A percentile compares a stretch with the other conserved stretches of the same genome.
phyloP scores from a whole-genome alignment of 805 yeast species.

The Nakazawaea wyomingensis region DNA sequence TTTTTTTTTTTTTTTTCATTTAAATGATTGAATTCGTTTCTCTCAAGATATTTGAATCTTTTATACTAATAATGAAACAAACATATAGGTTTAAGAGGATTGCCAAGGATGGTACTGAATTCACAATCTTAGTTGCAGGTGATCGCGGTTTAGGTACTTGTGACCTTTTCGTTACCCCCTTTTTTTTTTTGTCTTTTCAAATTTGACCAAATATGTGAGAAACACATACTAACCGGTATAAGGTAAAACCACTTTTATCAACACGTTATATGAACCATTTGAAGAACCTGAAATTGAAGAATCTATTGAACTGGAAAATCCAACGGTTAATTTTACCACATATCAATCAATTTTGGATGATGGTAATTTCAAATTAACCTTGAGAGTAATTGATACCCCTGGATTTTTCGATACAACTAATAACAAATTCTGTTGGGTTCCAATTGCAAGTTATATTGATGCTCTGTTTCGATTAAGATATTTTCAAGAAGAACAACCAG shows the following conservation, averaged over 20 bases:
- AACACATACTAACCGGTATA: conserved; percentile 1
- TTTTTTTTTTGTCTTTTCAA: not conserved
- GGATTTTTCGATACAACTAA: conserved; percentile 72
- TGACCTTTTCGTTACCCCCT: too few relatives aligned
- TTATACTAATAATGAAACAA: too few relatives aligned
- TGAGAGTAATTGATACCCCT: conserved; percentile 68
- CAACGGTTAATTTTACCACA: conserved; percentile 27
- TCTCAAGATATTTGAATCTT: too few relatives aligned
- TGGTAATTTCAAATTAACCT: conserved; percentile 49
- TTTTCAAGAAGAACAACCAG: conserved; percentile 77
- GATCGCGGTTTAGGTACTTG: conserved; percentile 78
- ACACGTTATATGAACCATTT: conserved; percentile 61
- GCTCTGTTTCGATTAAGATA: conserved; percentile 59
- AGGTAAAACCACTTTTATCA: conserved; percentile 75
- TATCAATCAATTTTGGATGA: conserved; percentile 53
- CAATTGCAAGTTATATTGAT: conserved; percentile 69
- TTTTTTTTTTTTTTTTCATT: too few relatives aligned
- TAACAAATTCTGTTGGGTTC: conserved; percentile 62
- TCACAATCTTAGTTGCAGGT: conserved; percentile 83
- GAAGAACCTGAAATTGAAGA: conserved; percentile 16
- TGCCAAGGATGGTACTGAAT: conserved; percentile 66
- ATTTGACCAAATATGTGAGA: too few relatives aligned
- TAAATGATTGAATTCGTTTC: too few relatives aligned
- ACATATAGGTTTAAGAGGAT: too few relatives aligned
- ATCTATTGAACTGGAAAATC: conserved; percentile 26